phyloP scores from a whole-genome alignment of 2,329 filamentous ascomycete species.

The Penicillium thymicola region DNA sequence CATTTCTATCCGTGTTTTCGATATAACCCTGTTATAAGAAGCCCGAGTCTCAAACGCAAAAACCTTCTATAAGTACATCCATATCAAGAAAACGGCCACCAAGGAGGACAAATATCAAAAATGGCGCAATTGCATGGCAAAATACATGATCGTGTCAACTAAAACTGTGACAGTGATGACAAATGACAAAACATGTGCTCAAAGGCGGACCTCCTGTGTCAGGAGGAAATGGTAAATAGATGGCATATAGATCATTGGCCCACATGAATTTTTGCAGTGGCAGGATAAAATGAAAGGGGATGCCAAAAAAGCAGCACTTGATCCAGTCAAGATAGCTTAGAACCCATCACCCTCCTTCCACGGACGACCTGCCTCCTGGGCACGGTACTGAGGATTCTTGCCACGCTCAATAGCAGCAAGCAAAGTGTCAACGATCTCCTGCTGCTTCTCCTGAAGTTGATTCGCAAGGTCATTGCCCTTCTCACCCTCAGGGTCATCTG shows the following conservation, averaged over 20 bases:
- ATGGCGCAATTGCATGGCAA: neutral
- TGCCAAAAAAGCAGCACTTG: neutral
- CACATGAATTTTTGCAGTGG: neutral
- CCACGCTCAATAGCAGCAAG: slow-evolving; percentile 50
- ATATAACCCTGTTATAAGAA: neutral
- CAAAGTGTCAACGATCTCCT: slow-evolving; percentile 42
- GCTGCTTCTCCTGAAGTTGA: slow-evolving; percentile 45
- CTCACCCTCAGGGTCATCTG: slow-evolving; percentile 1
- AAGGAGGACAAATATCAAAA: neutral
- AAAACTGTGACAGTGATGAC: neutral
- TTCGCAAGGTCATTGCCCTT: neutral
- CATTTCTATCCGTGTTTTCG: neutral
- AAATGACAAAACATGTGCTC: neutral
- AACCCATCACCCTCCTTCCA: slow-evolving; percentile 58
- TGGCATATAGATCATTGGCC: slow-evolving; percentile 1
- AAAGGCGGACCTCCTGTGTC: neutral
- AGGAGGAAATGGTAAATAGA: neutral
- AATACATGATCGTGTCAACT: neutral
- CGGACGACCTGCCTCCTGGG: slow-evolving; percentile 50
- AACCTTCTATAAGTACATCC: neutral
- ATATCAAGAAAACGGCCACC: neutral
- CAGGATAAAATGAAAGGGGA: neutral
- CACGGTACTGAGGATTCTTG: slow-evolving; percentile 50
- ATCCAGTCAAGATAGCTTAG: slow-evolving; percentile 29
- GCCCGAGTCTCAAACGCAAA: neutral